Base-by-base conservation (phyloP, 345 rosid species). In the Populus euphratica region DNA sequence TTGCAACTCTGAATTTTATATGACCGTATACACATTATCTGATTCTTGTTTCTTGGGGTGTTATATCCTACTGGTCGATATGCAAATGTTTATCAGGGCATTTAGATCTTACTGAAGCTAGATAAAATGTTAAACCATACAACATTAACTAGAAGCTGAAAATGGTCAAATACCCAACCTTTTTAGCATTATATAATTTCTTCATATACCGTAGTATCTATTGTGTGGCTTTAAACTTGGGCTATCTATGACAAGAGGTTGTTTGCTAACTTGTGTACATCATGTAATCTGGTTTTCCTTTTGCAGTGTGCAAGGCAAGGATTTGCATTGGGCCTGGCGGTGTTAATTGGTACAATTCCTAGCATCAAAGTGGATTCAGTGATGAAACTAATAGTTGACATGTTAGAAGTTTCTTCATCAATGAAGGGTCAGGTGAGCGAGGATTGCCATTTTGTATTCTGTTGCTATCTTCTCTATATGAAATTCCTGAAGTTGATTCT, bases 271-370 rank as follows among this genome's bases (percentile, higher is more conserved):
- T 44, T 70, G 67, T 67, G 39, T 56, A 25, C 18, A 38, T 27
- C 61, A 59, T 5, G 6, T 52, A 5, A 18, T 64, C 25, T 36
- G 59, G 29, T 64, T 66, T 59, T 77, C 52, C 29, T 75, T 73
- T 79, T 84, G 83, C 87, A 94, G 98, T 94, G 94, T 80, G 99
- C 97, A 52, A 92, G 98, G 77, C 97, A 92, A 81, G 98, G 98
- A 52, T 96, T 94, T 88, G 93, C 99, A 2, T 86, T 96, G 85
- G 99, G 97, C 73, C 85, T 96, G 85, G 86, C 94, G 18, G 80
- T 90, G 69, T 77, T 88, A 77, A 72, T 91, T 75, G 77, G 89
- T 69, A 65, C 83, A 14, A 84, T 94, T 69, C 81, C 93, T 61
- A 77, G 88, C 84, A 85, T 96, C 84, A 88, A 84, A 74, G 77